These are phyloP conservation scores for Exophiala spinifera DNA, from an alignment of 2,329 filamentous ascomycete species.

Conservation along the genomic window DNA sequence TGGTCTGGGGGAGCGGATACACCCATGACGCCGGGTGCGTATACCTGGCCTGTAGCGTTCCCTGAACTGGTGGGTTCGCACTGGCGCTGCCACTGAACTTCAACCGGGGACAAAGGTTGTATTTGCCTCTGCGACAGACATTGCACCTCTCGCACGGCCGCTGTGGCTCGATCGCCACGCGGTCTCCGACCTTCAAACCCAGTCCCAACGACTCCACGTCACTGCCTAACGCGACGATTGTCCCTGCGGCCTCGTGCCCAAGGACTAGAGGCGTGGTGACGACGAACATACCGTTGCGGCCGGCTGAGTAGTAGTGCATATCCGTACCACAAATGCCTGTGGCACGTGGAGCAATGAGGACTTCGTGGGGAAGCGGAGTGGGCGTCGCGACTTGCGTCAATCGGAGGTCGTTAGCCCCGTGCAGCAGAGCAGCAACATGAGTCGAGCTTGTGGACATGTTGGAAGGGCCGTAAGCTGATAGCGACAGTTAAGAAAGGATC, in stretches of 20 bases:
- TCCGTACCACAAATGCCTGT: slow-evolving; percentile 70
- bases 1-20: slow-evolving; percentile 51
- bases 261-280: slow-evolving; percentile 78
- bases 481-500: too few relatives aligned
- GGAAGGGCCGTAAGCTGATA: neutral
- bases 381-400: slow-evolving; percentile 41
- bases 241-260: slow-evolving; percentile 73
- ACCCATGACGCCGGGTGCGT: slow-evolving; percentile 61
- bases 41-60: slow-evolving; percentile 60
- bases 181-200: slow-evolving; percentile 63
- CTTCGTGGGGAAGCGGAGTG: slow-evolving; percentile 50
- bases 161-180: slow-evolving; percentile 86
- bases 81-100: slow-evolving; percentile 60
- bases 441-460: slow-evolving; percentile 4
- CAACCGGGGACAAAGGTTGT: slow-evolving; percentile 61
- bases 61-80: slow-evolving; percentile 59
- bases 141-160: slow-evolving; percentile 69
- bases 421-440: slow-evolving; percentile 41
- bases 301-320: slow-evolving; percentile 81
- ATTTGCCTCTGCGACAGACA: slow-evolving; percentile 54
- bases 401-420: slow-evolving; percentile 58
- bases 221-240: slow-evolving; percentile 60
- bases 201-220: slow-evolving; percentile 18
- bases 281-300: slow-evolving; percentile 80
- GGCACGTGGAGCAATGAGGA: slow-evolving; percentile 61